Base-by-base conservation (phyloP, 1,284 basidiomycete species). In the Uromyces viciae-fabae region DNA sequence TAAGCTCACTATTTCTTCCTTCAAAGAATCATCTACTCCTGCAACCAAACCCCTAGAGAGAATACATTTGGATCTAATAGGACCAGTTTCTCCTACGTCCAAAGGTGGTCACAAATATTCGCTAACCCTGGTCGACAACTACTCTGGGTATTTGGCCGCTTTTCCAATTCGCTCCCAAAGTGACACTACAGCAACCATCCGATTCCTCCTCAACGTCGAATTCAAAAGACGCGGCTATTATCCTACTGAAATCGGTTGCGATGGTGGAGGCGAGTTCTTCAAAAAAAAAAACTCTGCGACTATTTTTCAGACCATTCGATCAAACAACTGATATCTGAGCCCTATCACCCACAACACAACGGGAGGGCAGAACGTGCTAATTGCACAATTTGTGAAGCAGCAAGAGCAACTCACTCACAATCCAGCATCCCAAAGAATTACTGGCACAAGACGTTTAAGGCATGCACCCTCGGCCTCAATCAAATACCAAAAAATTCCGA, bases 301-400 rank as follows among this genome's bases (percentile, higher is more conserved):
- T 60, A 54, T n/a, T 60, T 25, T 19, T 2, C 25, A 17, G 15
- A 46, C 14, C 15, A 64, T 19, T 9, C 8, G 3, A 75, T 75
- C 31, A n/a, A 25, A 25, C 60, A 62, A n/a, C 3, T 9, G 2
- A 33, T 52, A 4, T 62, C 74, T 22, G 25, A 49, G 31, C 33
- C 74, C n/a, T 60, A 75, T 3, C 62, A 56, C 22, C 52, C 74
- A 19, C 74, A 75, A 40, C 74, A 75, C 2, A 75, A 75, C 33
- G 54, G 54, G 3, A 11, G 38, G 1, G 36, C 73, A 2, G 56
- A 62, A 62, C n/a, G 38, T 9, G 19, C 33, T 42, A 75, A 75
- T 22, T 2, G 73, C n/a, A 75, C 73, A 3, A 42, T 75, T 25
- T 36, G 42, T 2, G 38, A 62, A 49, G 42, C 38, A 1, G 22